Conservation (phyloP, 202 grass and related monocot genomes). For the Carex arenaria region DNA sequence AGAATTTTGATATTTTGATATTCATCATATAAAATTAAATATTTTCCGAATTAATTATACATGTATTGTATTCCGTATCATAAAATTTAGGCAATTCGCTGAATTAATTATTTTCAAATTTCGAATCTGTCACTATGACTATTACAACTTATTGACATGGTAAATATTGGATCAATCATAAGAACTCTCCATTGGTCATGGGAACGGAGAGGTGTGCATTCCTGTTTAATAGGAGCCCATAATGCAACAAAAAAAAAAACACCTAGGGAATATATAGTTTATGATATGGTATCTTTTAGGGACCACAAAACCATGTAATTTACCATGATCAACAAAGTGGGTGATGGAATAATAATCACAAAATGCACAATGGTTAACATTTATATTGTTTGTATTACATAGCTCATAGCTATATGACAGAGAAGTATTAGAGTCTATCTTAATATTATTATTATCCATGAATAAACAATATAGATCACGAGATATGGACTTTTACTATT, state of each 20-base stretch:
- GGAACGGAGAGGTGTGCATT: not conserved
- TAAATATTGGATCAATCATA: not conserved
- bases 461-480: not conserved
- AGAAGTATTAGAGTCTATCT: constrained; percentile 1
- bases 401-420: not conserved
- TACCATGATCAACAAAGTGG: not conserved
- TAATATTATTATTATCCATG: not conserved
- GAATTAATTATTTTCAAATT: too few relatives aligned
- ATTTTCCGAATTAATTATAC: too few relatives aligned
- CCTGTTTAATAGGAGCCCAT: not conserved
- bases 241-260: not conserved
- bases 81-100: too few relatives aligned
- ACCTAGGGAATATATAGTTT: not conserved
- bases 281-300: not conserved
- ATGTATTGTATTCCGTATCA: too few relatives aligned
- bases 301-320: constrained; percentile 17
- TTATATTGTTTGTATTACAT: not conserved
- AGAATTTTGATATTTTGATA: too few relatives aligned
- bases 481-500: constrained; percentile 1
- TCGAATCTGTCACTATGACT: too few relatives aligned
- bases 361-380: not conserved
- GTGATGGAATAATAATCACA: not conserved
- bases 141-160: not conserved
- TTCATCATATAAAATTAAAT: too few relatives aligned
- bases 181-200: not conserved